phyloP scores from a whole-genome alignment of 176 grass and related monocot species.

The Hyparrhenia diplandra region DNA sequence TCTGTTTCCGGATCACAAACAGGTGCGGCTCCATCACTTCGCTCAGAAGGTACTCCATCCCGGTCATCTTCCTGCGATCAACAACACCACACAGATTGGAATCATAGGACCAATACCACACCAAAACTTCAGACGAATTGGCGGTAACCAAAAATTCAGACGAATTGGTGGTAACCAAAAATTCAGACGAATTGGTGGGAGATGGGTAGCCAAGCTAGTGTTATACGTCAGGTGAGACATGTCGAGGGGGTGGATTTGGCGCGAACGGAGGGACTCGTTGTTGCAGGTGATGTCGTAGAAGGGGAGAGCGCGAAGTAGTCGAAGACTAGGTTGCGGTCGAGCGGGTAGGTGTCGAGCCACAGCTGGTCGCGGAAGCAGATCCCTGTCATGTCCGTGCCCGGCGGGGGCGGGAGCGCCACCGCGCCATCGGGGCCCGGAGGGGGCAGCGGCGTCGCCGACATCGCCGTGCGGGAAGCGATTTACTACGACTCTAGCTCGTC shows the following conservation, averaged over 20 bases:
- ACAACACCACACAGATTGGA: background rate
- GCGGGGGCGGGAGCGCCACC: slow-evolving; percentile 46
- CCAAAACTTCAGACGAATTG: no score
- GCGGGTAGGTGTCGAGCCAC: slow-evolving; percentile 93
- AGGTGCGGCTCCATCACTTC: slow-evolving; percentile 96
- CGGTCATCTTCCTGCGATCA: slow-evolving; percentile 80
- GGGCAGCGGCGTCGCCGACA: slow-evolving; percentile 62
- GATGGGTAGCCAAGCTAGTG: background rate
- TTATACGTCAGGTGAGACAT: slow-evolving; percentile 81
- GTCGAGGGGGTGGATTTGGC: slow-evolving; percentile 96
- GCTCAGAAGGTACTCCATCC: slow-evolving; percentile 82
- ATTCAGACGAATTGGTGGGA: background rate
- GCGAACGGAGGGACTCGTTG: slow-evolving; percentile 85
- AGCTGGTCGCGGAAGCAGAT: slow-evolving; percentile 99
- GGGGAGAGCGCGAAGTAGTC: slow-evolving; percentile 96
- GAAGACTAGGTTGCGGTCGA: slow-evolving; percentile 97
- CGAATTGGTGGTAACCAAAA: no score
- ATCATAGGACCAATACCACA: background rate
- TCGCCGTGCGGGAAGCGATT: slow-evolving; percentile 9
- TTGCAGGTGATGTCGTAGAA: slow-evolving; percentile 97
- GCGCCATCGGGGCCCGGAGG: slow-evolving; percentile 41
- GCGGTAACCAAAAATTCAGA: no score
- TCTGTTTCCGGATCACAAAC: slow-evolving; percentile 97
- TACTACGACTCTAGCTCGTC: background rate
- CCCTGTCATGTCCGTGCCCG: slow-evolving; percentile 98